Percentiles rank a stretch among this genome's conserved stretches.
These are phyloP conservation scores for Magnaporthiopsis rhizophila DNA, from an alignment of 2,329 filamentous ascomycete species.

Conservation along the genomic window DNA sequence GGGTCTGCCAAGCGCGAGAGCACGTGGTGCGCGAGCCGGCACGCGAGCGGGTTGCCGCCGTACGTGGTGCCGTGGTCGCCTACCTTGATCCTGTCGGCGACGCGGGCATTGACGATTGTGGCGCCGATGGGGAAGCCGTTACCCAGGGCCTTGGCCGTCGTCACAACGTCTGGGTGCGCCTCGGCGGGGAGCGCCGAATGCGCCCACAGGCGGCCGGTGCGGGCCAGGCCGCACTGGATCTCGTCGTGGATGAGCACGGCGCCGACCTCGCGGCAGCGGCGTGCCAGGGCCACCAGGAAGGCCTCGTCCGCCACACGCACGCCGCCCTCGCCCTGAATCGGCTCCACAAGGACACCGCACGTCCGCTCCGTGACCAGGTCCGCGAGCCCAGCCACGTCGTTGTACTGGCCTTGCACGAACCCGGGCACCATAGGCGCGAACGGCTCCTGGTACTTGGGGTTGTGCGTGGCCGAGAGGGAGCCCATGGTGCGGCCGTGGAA, in stretches of 20 bases:
- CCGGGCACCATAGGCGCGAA: slow-evolving; percentile 95
- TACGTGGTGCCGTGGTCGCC: slow-evolving; percentile 92
- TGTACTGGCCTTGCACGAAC: slow-evolving; percentile 79
- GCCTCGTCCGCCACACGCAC: slow-evolving; percentile 76
- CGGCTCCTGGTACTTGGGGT: slow-evolving; percentile 93
- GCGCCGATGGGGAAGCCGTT: slow-evolving; percentile 96
- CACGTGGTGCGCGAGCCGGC: slow-evolving; percentile 77
- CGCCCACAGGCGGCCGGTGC: slow-evolving; percentile 85
- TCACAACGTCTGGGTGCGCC: slow-evolving; percentile 89
- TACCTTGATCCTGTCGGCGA: slow-evolving; percentile 56
- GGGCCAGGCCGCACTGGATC: slow-evolving; percentile 87
- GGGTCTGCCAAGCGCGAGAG: slow-evolving; percentile 67
- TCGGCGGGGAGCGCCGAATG: slow-evolving; percentile 65
- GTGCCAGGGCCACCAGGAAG: slow-evolving; percentile 77
- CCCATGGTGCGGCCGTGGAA: slow-evolving; percentile 99
- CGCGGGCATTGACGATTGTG: slow-evolving; percentile 51
- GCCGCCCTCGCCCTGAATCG: slow-evolving; percentile 94
- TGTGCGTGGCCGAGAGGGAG: slow-evolving; percentile 87
- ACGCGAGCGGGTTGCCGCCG: slow-evolving; percentile 83
- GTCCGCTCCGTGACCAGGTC: slow-evolving; percentile 75
- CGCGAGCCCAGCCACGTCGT: slow-evolving; percentile 66
- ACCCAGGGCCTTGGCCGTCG: slow-evolving; percentile 89
- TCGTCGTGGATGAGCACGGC: slow-evolving; percentile 92
- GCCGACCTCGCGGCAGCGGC: slow-evolving; percentile 76
- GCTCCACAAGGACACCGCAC: slow-evolving; percentile 92